phyloP scores from a whole-genome alignment of 352 stramenopile genomes.

The Phytophthora rubi region DNA sequence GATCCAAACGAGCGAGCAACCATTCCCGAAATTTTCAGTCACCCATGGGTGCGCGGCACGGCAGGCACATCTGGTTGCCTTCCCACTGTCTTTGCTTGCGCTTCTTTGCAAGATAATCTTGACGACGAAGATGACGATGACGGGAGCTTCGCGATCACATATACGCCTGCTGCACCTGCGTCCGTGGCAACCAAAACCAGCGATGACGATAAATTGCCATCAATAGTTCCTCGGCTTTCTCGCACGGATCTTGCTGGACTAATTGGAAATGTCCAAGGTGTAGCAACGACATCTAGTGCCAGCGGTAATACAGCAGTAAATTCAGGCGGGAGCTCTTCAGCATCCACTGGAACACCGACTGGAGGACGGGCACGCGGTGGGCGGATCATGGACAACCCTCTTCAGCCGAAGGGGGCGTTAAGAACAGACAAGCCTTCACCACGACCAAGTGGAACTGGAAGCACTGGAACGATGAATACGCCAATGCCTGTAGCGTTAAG shows the following conservation, averaged over 20 bases:
- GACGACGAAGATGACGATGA: slow-evolving; percentile 55
- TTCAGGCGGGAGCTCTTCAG: slow-evolving; percentile 14
- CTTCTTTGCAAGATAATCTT: slow-evolving; percentile 32
- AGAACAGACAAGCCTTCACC: slow-evolving; percentile 60
- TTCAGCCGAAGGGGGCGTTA: slow-evolving; percentile 44
- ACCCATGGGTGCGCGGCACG: slow-evolving; percentile 77
- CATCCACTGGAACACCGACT: slow-evolving; percentile 39
- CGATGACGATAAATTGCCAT: slow-evolving; percentile 67
- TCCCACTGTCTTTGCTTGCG: slow-evolving; percentile 25
- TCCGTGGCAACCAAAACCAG: slow-evolving; percentile 28
- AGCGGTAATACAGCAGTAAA: slow-evolving; percentile 3
- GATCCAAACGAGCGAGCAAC: slow-evolving; percentile 82
- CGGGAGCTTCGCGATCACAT: slow-evolving; percentile 57
- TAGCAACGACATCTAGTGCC: slow-evolving; percentile 8
- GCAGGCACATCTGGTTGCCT: slow-evolving; percentile 40
- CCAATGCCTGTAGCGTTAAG: slow-evolving; percentile 36
- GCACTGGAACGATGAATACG: slow-evolving; percentile 28
- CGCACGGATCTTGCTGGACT: slow-evolving; percentile 40
- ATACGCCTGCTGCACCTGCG: slow-evolving; percentile 42
- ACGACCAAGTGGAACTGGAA: slow-evolving; percentile 32
- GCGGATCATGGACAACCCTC: slow-evolving; percentile 60
- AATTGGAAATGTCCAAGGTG: slow-evolving; percentile 4
- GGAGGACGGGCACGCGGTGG: slow-evolving; percentile 39
- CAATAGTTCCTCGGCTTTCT: slow-evolving; percentile 56
- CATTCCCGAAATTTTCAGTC: slow-evolving; percentile 87